Evolutionary conservation across 805 yeast species (phyloP).

Genomic region (Kodamaea leandrae): DNA sequence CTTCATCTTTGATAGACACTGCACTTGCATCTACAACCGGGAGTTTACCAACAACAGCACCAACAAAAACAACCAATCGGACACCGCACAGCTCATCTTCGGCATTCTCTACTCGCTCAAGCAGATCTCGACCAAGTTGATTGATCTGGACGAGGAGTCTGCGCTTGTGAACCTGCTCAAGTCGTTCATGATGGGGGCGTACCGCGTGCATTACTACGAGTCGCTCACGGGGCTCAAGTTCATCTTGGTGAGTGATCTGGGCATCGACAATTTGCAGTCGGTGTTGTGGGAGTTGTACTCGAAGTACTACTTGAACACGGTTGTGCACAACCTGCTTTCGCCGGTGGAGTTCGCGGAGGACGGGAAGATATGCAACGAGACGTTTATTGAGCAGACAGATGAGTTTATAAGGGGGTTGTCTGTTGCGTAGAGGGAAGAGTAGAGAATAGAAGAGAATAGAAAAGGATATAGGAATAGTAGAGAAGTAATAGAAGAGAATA

Average conservation of each 20-base stretch:
- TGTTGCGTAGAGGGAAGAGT: conserved; percentile 11
- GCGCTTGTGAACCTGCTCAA: conserved; percentile 34
- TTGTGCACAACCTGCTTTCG: conserved; percentile 53
- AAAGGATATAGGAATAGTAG: background rate
- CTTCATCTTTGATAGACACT: conserved; percentile 89
- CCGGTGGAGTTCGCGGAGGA: conserved; percentile 53
- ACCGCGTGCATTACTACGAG: conserved; percentile 76
- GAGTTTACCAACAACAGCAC: conserved; percentile 45
- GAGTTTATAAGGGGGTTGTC: conserved; percentile 34
- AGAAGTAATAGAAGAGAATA: background rate
- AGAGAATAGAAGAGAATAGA: background rate
- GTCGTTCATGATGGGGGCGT: conserved; percentile 69
- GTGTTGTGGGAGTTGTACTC: conserved; percentile 60
- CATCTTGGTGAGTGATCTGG: conserved; percentile 67
- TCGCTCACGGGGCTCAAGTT: conserved; percentile 77
- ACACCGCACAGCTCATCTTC: conserved; percentile 75
- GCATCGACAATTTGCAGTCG: conserved; percentile 51
- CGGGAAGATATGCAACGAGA: conserved; percentile 50
- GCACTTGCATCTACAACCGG: conserved; percentile 78
- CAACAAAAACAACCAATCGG: conserved; percentile 59
- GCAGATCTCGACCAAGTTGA: conserved; percentile 62
- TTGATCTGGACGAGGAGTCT: conserved; percentile 24
- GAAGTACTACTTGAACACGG: conserved; percentile 54
- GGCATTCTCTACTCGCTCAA: conserved; percentile 82
- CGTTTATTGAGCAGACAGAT: conserved; percentile 58